Evolutionary conservation across 495 filamentous ascomycete genomes (phyloP), one percentile per base, ranked within the genome.

Genomic region (Staphylotrichum longicolle): DNA sequence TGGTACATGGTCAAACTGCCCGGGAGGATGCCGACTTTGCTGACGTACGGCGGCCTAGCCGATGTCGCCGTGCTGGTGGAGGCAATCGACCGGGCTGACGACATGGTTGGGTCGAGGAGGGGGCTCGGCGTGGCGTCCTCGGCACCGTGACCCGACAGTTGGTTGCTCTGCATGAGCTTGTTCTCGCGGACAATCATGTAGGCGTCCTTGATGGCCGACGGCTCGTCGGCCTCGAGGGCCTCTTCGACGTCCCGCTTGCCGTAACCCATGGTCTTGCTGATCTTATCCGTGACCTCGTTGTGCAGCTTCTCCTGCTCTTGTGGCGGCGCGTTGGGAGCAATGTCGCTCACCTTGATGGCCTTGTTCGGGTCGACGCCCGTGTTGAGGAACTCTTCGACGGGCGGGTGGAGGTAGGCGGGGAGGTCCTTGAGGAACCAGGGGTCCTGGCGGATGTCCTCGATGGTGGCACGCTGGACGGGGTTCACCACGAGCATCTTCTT

Each of bases 131-230:
- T 67, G 5, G 63, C 53, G 15, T 71, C 67, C 15, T 68, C 65
- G 45, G 58, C 47, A 4, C 48, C 37, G 48, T 62, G 58, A 10
- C 45, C 55, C 14, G 46, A 60, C 9, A 68, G 62, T 65, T 69
- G 92, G 73, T 91, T 96, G 39, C 85, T 88, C 69, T 91, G 90
- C 95, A 97, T 98, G 69, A 98, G 84, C 72, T 96, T 92, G 73
- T 98, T 98, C 76, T 98, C 94, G 53, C 93, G 85, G 37, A 98
- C 91, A 68, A 98, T 98, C 74, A 96, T 86, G 74, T 98, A 98
- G 12, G 94, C 94, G 80, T 98, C 94, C 72, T 98, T 98, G 77
- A 98, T 96, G 12, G 95, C 92, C 61, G 91, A 96, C 42, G 94
- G 93, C 69, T 98, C 94, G 51, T 96, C 86, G 57, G 90, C 90